A percentile compares a stretch with the other conserved stretches of the same genome.
These are phyloP conservation scores for Ceratocystis smalleyi DNA, from an alignment of 2,329 filamentous ascomycete species.

Conservation along the genomic window DNA sequence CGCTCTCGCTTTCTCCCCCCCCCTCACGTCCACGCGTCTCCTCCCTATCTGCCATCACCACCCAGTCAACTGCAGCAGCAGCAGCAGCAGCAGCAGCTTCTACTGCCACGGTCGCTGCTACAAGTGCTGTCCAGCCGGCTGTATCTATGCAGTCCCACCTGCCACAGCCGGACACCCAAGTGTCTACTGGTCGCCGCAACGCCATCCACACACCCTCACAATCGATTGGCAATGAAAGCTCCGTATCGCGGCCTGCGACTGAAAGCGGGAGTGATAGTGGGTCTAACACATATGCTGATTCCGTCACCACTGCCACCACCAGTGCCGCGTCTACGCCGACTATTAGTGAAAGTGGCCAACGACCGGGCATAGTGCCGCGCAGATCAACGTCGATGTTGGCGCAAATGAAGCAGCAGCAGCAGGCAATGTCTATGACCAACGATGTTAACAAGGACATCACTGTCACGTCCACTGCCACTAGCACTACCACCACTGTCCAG, in stretches of 20 bases:
- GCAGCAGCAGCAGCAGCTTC: constrained; percentile 4
- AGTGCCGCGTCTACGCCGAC: neutral
- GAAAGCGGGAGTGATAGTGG: constrained; percentile 13
- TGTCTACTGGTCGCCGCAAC: constrained; percentile 7
- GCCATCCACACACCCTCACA: constrained; percentile 9
- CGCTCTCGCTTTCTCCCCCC: neutral
- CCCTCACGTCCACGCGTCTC: constrained; percentile 3
- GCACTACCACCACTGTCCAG: constrained; percentile 10
- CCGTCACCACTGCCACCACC: constrained; percentile 10
- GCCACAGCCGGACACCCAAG: constrained; percentile 8
- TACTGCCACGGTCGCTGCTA: neutral
- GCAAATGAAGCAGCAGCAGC: constrained; percentile 8
- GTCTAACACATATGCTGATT: constrained; percentile 10
- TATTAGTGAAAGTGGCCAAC: neutral
- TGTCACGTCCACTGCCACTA: constrained; percentile 7
- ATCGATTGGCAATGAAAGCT: constrained; percentile 7
- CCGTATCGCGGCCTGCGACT: neutral
- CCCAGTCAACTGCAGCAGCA: neutral
- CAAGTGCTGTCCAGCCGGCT: neutral
- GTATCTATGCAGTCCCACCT: neutral
- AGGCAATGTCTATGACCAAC: neutral
- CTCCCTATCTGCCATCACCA: constrained; percentile 7
- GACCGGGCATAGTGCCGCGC: constrained; percentile 12
- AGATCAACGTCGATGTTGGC: constrained; percentile 14
- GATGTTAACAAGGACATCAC: constrained; percentile 7